These are phyloP conservation scores for Rosa multiflora DNA, from an alignment of 306 rosid genomes.

Conservation along the genomic window DNA sequence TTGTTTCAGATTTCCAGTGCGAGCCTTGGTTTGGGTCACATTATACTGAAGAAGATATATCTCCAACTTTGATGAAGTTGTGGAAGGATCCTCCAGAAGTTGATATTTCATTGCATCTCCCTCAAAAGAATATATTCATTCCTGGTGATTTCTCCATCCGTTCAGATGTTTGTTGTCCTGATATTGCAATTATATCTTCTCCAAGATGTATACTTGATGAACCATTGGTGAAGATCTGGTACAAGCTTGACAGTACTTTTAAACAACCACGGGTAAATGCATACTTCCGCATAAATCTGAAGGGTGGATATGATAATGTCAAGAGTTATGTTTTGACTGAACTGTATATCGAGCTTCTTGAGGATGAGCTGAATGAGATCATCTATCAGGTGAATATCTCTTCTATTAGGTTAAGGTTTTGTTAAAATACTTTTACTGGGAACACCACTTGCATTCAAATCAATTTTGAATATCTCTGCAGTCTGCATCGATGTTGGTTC, in stretches of 20 bases:
- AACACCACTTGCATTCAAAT: slow-evolving; percentile 1
- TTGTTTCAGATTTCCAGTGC: slow-evolving; percentile 52
- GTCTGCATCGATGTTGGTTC: neutral
- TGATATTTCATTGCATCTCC: slow-evolving; percentile 77
- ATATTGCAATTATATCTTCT: slow-evolving; percentile 41
- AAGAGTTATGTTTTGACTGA: slow-evolving; percentile 69
- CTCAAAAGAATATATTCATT: slow-evolving; percentile 84
- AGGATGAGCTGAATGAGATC: slow-evolving; percentile 84
- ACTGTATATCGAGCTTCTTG: slow-evolving; percentile 75
- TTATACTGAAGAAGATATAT: slow-evolving; percentile 70
- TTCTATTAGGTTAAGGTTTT: neutral
- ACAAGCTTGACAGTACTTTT: slow-evolving; percentile 76
- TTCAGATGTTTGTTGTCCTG: slow-evolving; percentile 32
- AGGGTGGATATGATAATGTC: slow-evolving; percentile 65
- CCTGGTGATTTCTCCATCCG: slow-evolving; percentile 86
- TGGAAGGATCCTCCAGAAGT: slow-evolving; percentile 83
- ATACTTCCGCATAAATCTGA: slow-evolving; percentile 85
- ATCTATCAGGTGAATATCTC: slow-evolving; percentile 75
- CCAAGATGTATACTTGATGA: slow-evolving; percentile 85
- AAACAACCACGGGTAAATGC: slow-evolving; percentile 90
- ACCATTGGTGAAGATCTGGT: slow-evolving; percentile 85
- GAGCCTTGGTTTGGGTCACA: slow-evolving; percentile 97
- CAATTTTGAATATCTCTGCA: neutral
- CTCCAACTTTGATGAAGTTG: slow-evolving; percentile 59
- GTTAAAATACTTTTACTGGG: slow-evolving; percentile 7